These are phyloP conservation scores for Trypethelium eluteriae DNA, from an alignment of 495 filamentous ascomycete genomes.

Conservation along the genomic window DNA sequence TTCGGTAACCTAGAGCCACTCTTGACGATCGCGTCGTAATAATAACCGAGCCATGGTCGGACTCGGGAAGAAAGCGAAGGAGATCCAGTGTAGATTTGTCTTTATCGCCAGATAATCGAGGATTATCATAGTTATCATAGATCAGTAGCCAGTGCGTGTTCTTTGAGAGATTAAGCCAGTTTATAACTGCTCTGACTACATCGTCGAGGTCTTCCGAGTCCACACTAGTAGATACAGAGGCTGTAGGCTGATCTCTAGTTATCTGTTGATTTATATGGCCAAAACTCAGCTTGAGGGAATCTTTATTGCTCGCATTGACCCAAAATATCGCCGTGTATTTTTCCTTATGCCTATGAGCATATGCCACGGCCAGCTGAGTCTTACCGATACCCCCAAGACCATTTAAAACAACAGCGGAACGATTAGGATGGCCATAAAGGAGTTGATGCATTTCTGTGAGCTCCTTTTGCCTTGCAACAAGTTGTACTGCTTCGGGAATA, in stretches of 20 bases:
- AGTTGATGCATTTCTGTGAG: constrained; percentile 20
- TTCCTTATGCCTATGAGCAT: constrained; percentile 23
- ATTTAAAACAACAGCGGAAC: constrained; percentile 11
- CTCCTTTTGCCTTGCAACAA: constrained; percentile 23
- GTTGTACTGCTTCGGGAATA: constrained; percentile 21
- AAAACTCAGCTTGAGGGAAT: constrained; percentile 26
- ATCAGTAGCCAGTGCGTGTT: constrained; percentile 40
- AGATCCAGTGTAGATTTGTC: too few relatives aligned
- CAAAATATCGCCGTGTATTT: constrained; percentile 27
- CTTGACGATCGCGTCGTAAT: constrained; percentile 35
- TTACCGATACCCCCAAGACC: constrained; percentile 28
- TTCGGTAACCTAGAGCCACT: not conserved
- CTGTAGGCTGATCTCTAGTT: constrained; percentile 16
- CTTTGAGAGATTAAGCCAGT: constrained; percentile 34
- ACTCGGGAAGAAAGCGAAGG: constrained; percentile 32
- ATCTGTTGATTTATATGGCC: constrained; percentile 19
- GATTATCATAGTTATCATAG: constrained; percentile 39
- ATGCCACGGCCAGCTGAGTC: constrained; percentile 30
- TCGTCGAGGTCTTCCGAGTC: too few relatives aligned
- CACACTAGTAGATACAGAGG: too few relatives aligned
- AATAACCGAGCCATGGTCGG: constrained; percentile 38
- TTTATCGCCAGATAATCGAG: too few relatives aligned
- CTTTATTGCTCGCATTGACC: constrained; percentile 23
- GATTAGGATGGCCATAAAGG: constrained; percentile 14
- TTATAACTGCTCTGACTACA: constrained; percentile 26